Percentiles rank a stretch among this genome's conserved stretches.
Evolutionary conservation across 768 basidiomycete genomes (phyloP).

Genomic region (Pleurotus pulmonarius): DNA sequence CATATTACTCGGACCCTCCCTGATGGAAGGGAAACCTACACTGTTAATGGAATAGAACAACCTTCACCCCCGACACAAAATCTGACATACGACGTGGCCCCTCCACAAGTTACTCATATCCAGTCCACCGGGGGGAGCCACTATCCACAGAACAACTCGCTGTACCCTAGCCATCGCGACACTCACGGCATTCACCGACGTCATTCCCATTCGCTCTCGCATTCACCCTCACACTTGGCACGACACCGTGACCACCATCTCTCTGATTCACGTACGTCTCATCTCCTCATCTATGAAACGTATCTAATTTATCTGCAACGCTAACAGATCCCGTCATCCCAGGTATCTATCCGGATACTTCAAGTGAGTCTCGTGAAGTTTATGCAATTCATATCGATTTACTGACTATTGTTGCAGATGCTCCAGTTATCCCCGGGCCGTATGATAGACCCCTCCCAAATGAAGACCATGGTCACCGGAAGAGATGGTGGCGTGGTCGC

Average conservation of each 20-base stretch:
- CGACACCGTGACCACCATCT: neutral
- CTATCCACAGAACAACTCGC: conserved; percentile 1
- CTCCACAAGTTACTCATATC: conserved; percentile 5
- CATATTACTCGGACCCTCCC: conserved; percentile 62
- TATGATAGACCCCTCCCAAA: neutral
- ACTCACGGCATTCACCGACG: neutral
- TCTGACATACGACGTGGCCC: neutral
- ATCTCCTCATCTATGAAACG: neutral
- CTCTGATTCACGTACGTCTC: conserved; percentile 2
- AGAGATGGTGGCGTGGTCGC: conserved; percentile 4
- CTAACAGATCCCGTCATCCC: conserved; percentile 1
- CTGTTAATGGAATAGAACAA: conserved; percentile 66
- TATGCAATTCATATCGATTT: neutral
- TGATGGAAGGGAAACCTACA: conserved; percentile 63
- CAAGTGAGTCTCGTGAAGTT: neutral
- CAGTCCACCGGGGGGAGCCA: conserved; percentile 5
- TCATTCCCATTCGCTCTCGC: neutral
- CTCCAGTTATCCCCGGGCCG: neutral
- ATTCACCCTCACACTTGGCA: neutral
- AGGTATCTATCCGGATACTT: neutral
- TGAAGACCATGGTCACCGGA: neutral
- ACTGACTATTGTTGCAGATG: neutral
- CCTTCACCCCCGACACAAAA: conserved; percentile 7
- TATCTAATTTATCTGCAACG: neutral
- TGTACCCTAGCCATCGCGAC: neutral